Evolutionary conservation across 2,329 filamentous ascomycete species (phyloP).

Genomic region (Rachicladosporium sp.): DNA sequence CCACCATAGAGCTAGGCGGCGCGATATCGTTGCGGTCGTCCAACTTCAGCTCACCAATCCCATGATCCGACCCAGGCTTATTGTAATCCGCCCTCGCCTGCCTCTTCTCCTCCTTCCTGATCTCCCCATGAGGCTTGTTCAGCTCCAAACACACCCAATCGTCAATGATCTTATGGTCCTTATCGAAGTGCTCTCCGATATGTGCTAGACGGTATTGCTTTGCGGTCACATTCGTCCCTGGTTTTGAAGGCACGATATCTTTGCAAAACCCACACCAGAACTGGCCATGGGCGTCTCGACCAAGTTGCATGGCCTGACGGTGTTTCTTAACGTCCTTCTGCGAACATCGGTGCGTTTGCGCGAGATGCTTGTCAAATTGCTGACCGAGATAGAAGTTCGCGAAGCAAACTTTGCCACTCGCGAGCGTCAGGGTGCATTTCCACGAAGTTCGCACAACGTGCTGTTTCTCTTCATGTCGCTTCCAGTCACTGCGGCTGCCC

Average conservation of each 20-base stretch:
- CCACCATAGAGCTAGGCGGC: no score
- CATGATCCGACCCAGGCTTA: no score
- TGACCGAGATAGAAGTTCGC: slow-evolving; percentile 59
- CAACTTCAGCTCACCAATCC: no score
- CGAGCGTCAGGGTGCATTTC: slow-evolving; percentile 45
- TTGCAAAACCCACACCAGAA: slow-evolving; percentile 88
- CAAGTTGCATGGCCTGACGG: no score
- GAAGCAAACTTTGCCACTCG: slow-evolving; percentile 37
- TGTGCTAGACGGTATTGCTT: slow-evolving; percentile 46
- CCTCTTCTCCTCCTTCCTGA: no score
- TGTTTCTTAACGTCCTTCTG: slow-evolving; percentile 27
- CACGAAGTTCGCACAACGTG: slow-evolving; percentile 62
- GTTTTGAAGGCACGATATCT: neutral
- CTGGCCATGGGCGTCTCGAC: no score
- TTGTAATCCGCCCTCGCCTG: no score
- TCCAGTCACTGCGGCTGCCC: slow-evolving; percentile 92
- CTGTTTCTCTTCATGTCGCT: slow-evolving; percentile 73
- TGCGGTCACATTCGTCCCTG: neutral
- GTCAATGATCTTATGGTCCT: slow-evolving; percentile 39
- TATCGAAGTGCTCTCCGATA: slow-evolving; percentile 60
- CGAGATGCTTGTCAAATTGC: slow-evolving; percentile 55
- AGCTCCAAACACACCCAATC: slow-evolving; percentile 42
- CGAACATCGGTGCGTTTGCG: slow-evolving; percentile 44
- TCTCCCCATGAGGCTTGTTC: slow-evolving; percentile 12
- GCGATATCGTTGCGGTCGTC: no score